Evolutionary conservation across 345 rosid genomes (phyloP).

Genomic region (Rhodamnia rubescens): DNA sequence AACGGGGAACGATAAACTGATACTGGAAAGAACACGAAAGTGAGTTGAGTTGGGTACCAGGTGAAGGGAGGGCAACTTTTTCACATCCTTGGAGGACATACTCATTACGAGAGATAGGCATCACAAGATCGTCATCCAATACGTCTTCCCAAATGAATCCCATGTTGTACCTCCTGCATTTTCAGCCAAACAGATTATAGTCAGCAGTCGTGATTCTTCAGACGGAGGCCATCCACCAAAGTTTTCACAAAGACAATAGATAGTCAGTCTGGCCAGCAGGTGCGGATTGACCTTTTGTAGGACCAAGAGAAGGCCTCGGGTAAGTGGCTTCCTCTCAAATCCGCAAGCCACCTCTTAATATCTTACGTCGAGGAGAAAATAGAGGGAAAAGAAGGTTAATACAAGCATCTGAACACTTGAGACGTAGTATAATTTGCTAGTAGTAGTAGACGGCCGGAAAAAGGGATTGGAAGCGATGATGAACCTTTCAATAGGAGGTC

Average conservation of each 20-base stretch:
- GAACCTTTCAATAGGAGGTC: slow-evolving; percentile 65
- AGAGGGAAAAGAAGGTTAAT: neutral
- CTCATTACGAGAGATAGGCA: slow-evolving; percentile 62
- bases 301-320: slow-evolving; percentile 66
- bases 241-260: neutral
- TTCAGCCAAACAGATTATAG: neutral
- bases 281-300: slow-evolving; percentile 41
- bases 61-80: slow-evolving; percentile 1
- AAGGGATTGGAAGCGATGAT: neutral
- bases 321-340: slow-evolving; percentile 63
- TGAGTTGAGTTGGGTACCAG: neutral
- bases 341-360: slow-evolving; percentile 63
- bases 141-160: slow-evolving; percentile 84
- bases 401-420: neutral
- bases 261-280: neutral
- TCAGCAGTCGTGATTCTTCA: neutral
- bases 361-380: slow-evolving; percentile 12
- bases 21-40: neutral
- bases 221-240: neutral
- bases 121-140: slow-evolving; percentile 58
- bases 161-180: slow-evolving; percentile 45
- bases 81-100: slow-evolving; percentile 70
- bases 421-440: neutral
- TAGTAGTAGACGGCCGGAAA: neutral
- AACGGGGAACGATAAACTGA: neutral